Conservation (phyloP, 2,329 filamentous ascomycete genomes). For the Clathrospora elynae region DNA sequence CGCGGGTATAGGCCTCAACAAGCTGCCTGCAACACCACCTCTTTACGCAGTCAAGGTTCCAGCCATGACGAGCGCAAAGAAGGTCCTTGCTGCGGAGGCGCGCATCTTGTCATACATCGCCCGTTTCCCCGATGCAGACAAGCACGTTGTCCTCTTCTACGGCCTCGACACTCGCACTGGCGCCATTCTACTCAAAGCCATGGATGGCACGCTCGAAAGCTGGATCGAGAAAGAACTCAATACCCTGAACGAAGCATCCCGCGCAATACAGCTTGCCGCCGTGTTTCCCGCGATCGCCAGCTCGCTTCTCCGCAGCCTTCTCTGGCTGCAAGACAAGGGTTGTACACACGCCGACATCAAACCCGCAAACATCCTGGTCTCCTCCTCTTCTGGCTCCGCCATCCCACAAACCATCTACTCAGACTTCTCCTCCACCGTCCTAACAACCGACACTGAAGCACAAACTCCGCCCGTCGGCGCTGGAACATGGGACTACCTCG, state of each 20-base stretch:
- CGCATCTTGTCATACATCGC: slow-evolving; percentile 42
- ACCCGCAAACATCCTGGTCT: slow-evolving; percentile 54
- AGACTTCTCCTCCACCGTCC: slow-evolving; percentile 52
- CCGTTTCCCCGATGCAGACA: slow-evolving; percentile 25
- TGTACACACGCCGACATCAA: slow-evolving; percentile 56
- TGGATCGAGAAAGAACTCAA: slow-evolving; percentile 41
- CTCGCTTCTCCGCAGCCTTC: slow-evolving; percentile 49
- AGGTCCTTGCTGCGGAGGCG: slow-evolving; percentile 41
- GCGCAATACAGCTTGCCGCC: slow-evolving; percentile 44
- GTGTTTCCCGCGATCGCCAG: slow-evolving; percentile 50
- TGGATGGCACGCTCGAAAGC: slow-evolving; percentile 42
- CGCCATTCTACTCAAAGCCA: slow-evolving; percentile 41
- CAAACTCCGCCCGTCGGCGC: slow-evolving; percentile 44
- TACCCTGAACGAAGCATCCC: slow-evolving; percentile 27
- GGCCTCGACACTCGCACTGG: slow-evolving; percentile 39
- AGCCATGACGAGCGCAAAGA: slow-evolving; percentile 35
- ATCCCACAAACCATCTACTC: slow-evolving; percentile 43
- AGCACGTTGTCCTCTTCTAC: slow-evolving; percentile 42
- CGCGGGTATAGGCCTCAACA: slow-evolving; percentile 15
- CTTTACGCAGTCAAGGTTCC: slow-evolving; percentile 46
- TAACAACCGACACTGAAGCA: slow-evolving; percentile 16
- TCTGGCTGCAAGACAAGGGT: slow-evolving; percentile 49
- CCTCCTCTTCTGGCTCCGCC: slow-evolving; percentile 16
- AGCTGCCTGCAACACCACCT: slow-evolving; percentile 18
- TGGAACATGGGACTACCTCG: slow-evolving; percentile 56